These are phyloP conservation scores for Mycena amicta DNA, from an alignment of 768 basidiomycete genomes.

Conservation along the genomic window DNA sequence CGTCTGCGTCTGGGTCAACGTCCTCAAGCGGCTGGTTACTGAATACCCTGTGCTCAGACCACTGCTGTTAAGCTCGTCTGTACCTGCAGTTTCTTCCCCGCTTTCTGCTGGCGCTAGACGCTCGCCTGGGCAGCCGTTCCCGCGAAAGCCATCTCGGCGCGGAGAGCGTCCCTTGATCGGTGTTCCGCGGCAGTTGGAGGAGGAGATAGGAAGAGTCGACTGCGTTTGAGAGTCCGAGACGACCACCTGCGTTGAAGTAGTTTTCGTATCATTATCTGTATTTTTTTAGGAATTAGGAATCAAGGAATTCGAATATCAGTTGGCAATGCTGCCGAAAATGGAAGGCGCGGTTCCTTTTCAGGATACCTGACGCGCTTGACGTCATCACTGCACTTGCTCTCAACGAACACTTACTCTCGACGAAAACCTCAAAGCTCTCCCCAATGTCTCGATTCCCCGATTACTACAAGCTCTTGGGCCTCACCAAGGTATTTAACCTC, in stretches of 20 bases:
- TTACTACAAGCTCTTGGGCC: slow-evolving; percentile 69
- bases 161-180: slow-evolving; percentile 31
- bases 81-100: slow-evolving; percentile 26
- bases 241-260: slow-evolving; percentile 42
- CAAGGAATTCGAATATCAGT: background rate
- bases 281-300: slow-evolving; percentile 9
- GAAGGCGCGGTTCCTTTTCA: no score
- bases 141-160: slow-evolving; percentile 3
- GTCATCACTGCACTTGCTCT: background rate
- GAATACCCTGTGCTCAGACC: slow-evolving; percentile 27
- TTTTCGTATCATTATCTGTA: slow-evolving; percentile 4
- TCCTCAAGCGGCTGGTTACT: slow-evolving; percentile 3
- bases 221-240: slow-evolving; percentile 39
- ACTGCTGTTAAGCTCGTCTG: slow-evolving; percentile 36
- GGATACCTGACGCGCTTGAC: background rate
- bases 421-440: slow-evolving; percentile 9
- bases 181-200: slow-evolving; percentile 26
- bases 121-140: background rate
- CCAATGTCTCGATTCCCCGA: slow-evolving; percentile 79
- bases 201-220: slow-evolving; percentile 8
- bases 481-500: slow-evolving; percentile 37
- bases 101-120: slow-evolving; percentile 21
- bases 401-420: background rate
- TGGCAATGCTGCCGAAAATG: no score
- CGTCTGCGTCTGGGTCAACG: slow-evolving; percentile 10